Percentiles rank a stretch among this genome's conserved stretches.
These are phyloP conservation scores for Pholiota microspora DNA, from an alignment of 768 basidiomycete genomes.

Conservation along the genomic window DNA sequence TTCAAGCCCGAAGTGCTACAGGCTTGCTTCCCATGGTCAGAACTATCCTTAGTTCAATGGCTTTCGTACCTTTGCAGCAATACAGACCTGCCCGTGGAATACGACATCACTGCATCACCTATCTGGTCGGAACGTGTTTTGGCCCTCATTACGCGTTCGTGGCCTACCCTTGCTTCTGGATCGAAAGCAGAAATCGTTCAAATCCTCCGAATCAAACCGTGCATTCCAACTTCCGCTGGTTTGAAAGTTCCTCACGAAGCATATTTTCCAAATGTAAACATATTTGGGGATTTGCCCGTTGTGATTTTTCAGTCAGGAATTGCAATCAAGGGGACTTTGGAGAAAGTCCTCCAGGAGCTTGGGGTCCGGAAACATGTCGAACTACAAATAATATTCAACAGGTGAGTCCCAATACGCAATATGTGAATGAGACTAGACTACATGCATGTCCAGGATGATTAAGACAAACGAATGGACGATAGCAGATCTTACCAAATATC, in stretches of 20 bases:
- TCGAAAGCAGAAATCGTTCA: slow-evolving; percentile 47
- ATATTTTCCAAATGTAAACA: slow-evolving; percentile 82
- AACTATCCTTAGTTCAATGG: slow-evolving; percentile 78
- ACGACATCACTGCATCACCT: slow-evolving; percentile 64
- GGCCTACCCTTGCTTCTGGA: slow-evolving; percentile 57
- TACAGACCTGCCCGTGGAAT: slow-evolving; percentile 39
- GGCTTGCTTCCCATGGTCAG: slow-evolving; percentile 71
- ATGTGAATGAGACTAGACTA: too few relatives aligned
- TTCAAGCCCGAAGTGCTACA: slow-evolving; percentile 50
- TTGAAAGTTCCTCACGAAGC: slow-evolving; percentile 68
- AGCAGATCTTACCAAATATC: slow-evolving; percentile 81
- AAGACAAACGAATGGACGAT: slow-evolving; percentile 90
- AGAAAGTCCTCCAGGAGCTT: slow-evolving; percentile 66
- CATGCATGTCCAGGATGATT: slow-evolving; percentile 58
- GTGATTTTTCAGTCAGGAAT: slow-evolving; percentile 67
- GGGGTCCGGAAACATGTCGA: slow-evolving; percentile 93
- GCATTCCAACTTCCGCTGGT: slow-evolving; percentile 74
- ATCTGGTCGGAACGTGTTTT: slow-evolving; percentile 83
- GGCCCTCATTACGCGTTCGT: slow-evolving; percentile 60
- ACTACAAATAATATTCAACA: slow-evolving; percentile 87
- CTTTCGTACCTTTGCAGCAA: slow-evolving; percentile 58
- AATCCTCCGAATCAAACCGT: slow-evolving; percentile 48
- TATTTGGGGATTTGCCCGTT: slow-evolving; percentile 88
- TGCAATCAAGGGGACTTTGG: slow-evolving; percentile 64
- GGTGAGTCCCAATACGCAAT: slow-evolving; percentile 41